Percentiles rank a stretch among this genome's conserved stretches.
phyloP scores from a whole-genome alignment of 73 alveolate species.

The Paramecium pentaurelia region DNA sequence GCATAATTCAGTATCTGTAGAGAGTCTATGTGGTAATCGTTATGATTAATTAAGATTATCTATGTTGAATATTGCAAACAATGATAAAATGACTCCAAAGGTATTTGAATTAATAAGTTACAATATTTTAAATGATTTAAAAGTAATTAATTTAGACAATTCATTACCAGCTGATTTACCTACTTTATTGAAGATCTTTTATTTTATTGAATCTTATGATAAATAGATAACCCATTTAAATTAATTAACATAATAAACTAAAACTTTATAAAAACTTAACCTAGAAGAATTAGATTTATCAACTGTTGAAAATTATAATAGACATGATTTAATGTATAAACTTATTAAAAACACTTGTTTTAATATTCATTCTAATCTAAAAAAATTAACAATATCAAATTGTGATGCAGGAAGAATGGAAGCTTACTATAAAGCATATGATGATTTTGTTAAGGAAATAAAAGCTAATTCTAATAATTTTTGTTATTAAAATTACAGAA shows the following conservation, averaged over 20 bases:
- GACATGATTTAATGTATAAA: constrained; percentile 15
- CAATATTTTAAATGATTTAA: not conserved
- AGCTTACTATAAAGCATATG: not conserved
- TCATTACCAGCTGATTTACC: constrained; percentile 3
- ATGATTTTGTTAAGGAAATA: not conserved
- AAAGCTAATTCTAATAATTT: not conserved
- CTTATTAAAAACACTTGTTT: not conserved
- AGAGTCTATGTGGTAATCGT: constrained; percentile 3
- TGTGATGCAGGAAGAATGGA: constrained; percentile 36
- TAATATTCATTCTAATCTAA: not conserved
- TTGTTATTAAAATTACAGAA: not conserved
- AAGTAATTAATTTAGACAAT: not conserved
- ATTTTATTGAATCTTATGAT: not conserved
- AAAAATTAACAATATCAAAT: constrained; percentile 9
- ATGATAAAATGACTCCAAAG: not conserved
- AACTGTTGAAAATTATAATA: constrained; percentile 9
- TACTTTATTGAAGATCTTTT: not conserved
- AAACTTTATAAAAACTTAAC: not conserved
- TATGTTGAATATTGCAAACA: not conserved
- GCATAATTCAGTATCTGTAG: not conserved
- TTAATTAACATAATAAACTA: not conserved
- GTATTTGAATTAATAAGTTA: not conserved
- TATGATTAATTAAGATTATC: constrained; percentile 22
- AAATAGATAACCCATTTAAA: not conserved
- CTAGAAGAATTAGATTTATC: constrained; percentile 1